Percentiles rank a stretch among this genome's conserved stretches.
phyloP scores from a whole-genome alignment of 139 green algal genomes.

The Chlamydomonas asymmetrica region DNA sequence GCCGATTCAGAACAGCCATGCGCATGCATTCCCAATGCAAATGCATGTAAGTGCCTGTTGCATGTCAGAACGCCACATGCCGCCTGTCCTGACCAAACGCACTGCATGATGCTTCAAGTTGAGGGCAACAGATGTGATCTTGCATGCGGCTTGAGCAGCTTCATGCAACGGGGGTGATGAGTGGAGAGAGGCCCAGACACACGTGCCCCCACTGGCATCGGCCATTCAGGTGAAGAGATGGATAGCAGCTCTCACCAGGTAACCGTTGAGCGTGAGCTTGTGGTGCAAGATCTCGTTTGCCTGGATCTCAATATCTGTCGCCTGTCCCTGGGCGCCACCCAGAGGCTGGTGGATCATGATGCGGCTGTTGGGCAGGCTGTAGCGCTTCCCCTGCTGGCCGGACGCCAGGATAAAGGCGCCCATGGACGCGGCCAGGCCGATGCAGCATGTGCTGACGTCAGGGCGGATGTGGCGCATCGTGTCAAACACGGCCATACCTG shows the following conservation, averaged over 20 bases:
- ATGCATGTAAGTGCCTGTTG: too few species aligned
- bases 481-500: slow-evolving; percentile 99
- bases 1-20: too few species aligned
- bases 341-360: slow-evolving; percentile 99
- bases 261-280: slow-evolving; percentile 98
- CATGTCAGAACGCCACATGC: too few species aligned
- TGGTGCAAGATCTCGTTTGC: slow-evolving; percentile 99
- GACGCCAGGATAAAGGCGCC: slow-evolving; percentile 96
- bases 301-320: slow-evolving; percentile 99
- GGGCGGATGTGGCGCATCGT: slow-evolving; percentile 98
- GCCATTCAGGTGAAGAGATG: too few species aligned
- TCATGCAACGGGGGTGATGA: too few species aligned
- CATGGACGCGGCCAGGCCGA: slow-evolving; percentile 98
- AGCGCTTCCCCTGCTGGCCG: slow-evolving; percentile 96
- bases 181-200: too few species aligned
- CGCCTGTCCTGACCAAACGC: too few species aligned
- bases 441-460: slow-evolving; percentile 96
- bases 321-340: slow-evolving; percentile 97
- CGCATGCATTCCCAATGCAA: too few species aligned
- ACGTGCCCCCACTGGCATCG: too few species aligned
- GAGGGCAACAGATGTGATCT: too few species aligned
- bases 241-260: slow-evolving; percentile 66
- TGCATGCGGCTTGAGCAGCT: too few species aligned
- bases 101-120: too few species aligned
- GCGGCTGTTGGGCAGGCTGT: slow-evolving; percentile 94